A percentile compares a stretch with the other conserved stretches of the same genome.
Conservation (phyloP, 2,329 filamentous ascomycete species). For the Clarireedia homoeocarpa region DNA sequence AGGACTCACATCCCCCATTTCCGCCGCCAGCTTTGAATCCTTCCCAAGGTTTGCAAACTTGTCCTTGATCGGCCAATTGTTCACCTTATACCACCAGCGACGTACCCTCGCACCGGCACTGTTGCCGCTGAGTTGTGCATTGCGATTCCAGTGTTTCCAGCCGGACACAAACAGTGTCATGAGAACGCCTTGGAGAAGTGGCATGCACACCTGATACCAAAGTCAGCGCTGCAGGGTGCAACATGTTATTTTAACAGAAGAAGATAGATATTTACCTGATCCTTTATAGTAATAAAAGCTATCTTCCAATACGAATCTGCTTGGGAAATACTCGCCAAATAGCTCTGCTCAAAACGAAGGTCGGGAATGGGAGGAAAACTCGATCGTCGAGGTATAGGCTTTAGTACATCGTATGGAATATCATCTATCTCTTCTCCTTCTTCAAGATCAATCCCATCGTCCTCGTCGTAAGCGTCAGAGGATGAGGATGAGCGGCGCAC, state of each 20-base stretch:
- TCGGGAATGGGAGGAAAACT: conserved; percentile 67
- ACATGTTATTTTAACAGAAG: conserved; percentile 1
- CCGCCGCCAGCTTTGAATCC: conserved; percentile 29
- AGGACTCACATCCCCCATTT: conserved; percentile 35
- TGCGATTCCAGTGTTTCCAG: conserved; percentile 85
- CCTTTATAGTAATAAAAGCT: conserved; percentile 74
- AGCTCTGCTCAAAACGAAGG: conserved; percentile 95
- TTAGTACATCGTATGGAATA: conserved; percentile 59
- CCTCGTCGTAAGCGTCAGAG: conserved; percentile 31
- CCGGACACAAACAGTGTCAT: conserved; percentile 80
- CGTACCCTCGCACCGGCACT: conserved; percentile 69
- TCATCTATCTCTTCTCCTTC: conserved; percentile 50
- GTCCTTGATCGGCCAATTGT: conserved; percentile 72
- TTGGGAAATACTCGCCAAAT: conserved; percentile 77
- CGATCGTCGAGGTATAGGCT: conserved; percentile 42
- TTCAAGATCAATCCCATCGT: conserved; percentile 33
- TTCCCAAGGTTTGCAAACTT: conserved; percentile 15
- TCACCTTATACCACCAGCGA: conserved; percentile 92
- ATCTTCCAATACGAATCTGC: conserved; percentile 76
- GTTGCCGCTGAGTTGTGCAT: conserved; percentile 67
- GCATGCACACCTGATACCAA: conserved; percentile 62
- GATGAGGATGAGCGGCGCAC: conserved; percentile 29
- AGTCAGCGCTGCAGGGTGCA: background rate
- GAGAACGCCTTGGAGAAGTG: conserved; percentile 77
- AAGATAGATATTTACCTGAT: conserved; percentile 58